These are phyloP conservation scores for Colletotrichum lindemuthianum DNA, from an alignment of 2,329 filamentous ascomycete species.

Conservation along the genomic window DNA sequence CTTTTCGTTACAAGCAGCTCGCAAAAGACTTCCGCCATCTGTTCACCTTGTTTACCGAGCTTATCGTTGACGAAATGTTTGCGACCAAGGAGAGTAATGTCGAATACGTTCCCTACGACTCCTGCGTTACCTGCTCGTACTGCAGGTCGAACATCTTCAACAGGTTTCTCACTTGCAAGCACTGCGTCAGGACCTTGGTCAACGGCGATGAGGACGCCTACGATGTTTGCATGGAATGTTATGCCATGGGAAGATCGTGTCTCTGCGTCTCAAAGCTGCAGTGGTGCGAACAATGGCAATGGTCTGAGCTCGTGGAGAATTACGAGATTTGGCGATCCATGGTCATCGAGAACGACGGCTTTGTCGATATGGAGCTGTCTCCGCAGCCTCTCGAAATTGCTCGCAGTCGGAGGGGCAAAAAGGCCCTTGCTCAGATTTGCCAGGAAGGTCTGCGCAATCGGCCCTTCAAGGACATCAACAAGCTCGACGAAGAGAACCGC, in stretches of 20 bases:
- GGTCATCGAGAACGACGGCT: slow-evolving; percentile 78
- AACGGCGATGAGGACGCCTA: slow-evolving; percentile 84
- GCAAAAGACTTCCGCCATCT: slow-evolving; percentile 84
- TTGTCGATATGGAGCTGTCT: slow-evolving; percentile 70
- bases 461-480: slow-evolving; percentile 85
- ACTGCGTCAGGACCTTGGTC: slow-evolving; percentile 75
- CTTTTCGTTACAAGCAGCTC: slow-evolving; percentile 71
- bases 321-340: slow-evolving; percentile 87
- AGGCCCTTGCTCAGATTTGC: slow-evolving; percentile 90
- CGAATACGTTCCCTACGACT: slow-evolving; percentile 85
- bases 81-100: slow-evolving; percentile 75
- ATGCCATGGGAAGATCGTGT: slow-evolving; percentile 95
- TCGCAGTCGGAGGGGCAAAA: slow-evolving; percentile 73
- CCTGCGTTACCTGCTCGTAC: slow-evolving; percentile 94
- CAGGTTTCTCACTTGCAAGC: slow-evolving; percentile 90
- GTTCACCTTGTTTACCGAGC: slow-evolving; percentile 79
- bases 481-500: slow-evolving; percentile 60
- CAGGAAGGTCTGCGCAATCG: slow-evolving; percentile 84
- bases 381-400: slow-evolving; percentile 78
- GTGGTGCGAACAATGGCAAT: slow-evolving; percentile 95
- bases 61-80: slow-evolving; percentile 90
- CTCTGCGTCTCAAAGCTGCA: slow-evolving; percentile 84
- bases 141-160: slow-evolving; percentile 98
- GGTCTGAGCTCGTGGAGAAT: slow-evolving; percentile 78
- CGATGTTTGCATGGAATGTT: slow-evolving; percentile 98